phyloP scores from a whole-genome alignment of 108 stramenopile species.

The Craspedostauros australis region DNA sequence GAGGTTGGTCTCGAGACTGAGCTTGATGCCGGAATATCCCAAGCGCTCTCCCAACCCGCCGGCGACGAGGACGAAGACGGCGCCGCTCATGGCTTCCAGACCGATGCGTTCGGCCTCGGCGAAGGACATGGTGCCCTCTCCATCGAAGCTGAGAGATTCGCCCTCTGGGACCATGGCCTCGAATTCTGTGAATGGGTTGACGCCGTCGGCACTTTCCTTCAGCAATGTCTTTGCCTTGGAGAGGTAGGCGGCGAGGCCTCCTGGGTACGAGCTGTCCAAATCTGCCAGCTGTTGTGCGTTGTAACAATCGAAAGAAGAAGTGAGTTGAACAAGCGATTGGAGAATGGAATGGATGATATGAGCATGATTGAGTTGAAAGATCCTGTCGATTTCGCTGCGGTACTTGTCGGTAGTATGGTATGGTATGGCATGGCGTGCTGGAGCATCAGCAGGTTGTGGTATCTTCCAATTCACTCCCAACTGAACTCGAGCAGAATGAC shows the following conservation, averaged over 20 bases:
- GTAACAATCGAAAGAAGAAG: not conserved
- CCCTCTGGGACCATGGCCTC: conserved; percentile 89
- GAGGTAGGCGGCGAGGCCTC: conserved; percentile 87
- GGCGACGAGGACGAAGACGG: conserved; percentile 81
- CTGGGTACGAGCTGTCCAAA: conserved; percentile 89
- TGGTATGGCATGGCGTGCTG: too few relatives aligned
- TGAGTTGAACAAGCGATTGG: too few relatives aligned
- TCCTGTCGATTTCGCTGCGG: too few relatives aligned
- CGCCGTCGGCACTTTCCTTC: conserved; percentile 78
- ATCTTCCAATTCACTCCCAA: too few relatives aligned
- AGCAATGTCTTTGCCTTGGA: conserved; percentile 81
- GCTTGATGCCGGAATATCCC: conserved; percentile 97
- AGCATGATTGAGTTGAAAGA: too few relatives aligned
- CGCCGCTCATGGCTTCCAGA: conserved; percentile 45
- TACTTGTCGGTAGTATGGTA: too few relatives aligned
- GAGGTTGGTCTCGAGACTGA: conserved; percentile 82
- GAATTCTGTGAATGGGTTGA: conserved; percentile 93
- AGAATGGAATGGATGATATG: too few relatives aligned
- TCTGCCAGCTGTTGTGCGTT: conserved; percentile 53
- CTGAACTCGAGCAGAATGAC: too few relatives aligned
- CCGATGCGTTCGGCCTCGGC: conserved; percentile 68
- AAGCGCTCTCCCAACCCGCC: conserved; percentile 98
- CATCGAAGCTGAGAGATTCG: conserved; percentile 78
- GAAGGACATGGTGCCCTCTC: conserved; percentile 83
- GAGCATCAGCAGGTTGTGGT: too few relatives aligned